Conservation (phyloP, 768 basidiomycete genomes). For the Pleurotus djamor region DNA sequence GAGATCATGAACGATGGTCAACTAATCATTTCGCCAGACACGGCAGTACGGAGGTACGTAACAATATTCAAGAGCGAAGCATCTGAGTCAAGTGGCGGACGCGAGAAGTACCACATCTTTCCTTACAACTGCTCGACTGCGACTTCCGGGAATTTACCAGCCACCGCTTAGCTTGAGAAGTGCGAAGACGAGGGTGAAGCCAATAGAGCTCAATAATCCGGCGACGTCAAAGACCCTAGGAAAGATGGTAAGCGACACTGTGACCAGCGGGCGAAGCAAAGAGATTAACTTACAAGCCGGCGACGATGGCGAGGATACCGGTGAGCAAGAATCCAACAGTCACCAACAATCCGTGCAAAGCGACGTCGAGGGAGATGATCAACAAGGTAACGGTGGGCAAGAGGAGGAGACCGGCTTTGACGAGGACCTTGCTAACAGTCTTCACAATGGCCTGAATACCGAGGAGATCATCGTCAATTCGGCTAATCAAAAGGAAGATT, state of each 20-base stretch:
- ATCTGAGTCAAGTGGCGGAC: too few relatives aligned
- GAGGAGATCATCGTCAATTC: neutral
- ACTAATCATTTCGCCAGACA: too few relatives aligned
- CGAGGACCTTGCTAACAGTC: conserved; percentile 15
- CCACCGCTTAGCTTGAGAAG: neutral
- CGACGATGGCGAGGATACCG: conserved; percentile 24
- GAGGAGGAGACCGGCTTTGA: conserved; percentile 15
- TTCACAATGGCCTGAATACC: conserved; percentile 16
- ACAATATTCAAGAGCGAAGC: too few relatives aligned
- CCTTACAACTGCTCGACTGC: too few relatives aligned
- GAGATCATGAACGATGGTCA: too few relatives aligned
- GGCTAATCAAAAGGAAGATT: neutral
- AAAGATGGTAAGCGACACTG: neutral
- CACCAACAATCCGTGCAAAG: conserved; percentile 19
- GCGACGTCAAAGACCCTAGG: neutral
- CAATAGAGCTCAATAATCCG: conserved; percentile 5
- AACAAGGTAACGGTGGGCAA: conserved; percentile 16
- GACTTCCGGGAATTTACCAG: neutral
- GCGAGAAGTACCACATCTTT: too few relatives aligned
- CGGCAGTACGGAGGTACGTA: too few relatives aligned
- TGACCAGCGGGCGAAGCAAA: neutral
- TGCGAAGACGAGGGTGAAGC: conserved; percentile 1
- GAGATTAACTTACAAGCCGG: conserved; percentile 15
- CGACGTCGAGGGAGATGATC: conserved; percentile 19
- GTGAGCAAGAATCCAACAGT: conserved; percentile 23